Conservation (phyloP, 495 filamentous ascomycete species). For the Darksidea phi region DNA sequence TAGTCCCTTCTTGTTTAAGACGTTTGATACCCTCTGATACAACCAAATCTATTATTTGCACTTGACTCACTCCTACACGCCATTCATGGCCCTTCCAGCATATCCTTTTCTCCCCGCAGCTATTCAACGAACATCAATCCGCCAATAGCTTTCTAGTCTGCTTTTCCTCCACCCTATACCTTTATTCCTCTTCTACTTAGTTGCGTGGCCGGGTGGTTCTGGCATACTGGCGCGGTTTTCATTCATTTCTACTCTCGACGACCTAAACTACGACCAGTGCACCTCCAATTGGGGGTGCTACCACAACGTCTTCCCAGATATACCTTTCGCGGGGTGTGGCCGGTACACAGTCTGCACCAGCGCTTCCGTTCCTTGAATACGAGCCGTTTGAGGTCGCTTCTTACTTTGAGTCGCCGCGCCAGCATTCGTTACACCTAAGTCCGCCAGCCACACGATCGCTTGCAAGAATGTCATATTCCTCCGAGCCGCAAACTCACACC, state of each 20-base stretch:
- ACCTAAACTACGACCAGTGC: not conserved
- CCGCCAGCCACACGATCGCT: constrained; percentile 4
- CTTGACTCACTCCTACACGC: too few relatives aligned
- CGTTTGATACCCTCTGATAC: constrained; percentile 10
- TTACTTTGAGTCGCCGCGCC: constrained; percentile 37
- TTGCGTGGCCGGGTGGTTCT: too few relatives aligned
- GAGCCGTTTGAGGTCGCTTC: constrained; percentile 30
- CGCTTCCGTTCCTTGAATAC: constrained; percentile 9
- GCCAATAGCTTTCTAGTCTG: not conserved
- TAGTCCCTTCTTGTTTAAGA: constrained; percentile 5
- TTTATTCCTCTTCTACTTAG: too few relatives aligned
- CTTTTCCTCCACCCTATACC: not conserved
- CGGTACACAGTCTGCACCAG: constrained; percentile 32
- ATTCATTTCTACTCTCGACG: not conserved
- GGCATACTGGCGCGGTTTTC: not conserved
- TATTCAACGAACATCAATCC: not conserved
- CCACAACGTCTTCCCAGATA: constrained; percentile 48
- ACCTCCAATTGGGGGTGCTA: constrained; percentile 29
- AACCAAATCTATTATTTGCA: constrained; percentile 1
- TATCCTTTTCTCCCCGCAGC: not conserved
- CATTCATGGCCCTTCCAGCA: too few relatives aligned
- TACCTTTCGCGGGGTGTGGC: constrained; percentile 46
- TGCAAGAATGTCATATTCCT: constrained; percentile 15
- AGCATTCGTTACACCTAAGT: constrained; percentile 19
- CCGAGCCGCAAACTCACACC: constrained; percentile 8